phyloP scores from a whole-genome alignment of 495 filamentous ascomycete species.

The Chaetomium cochliodes region DNA sequence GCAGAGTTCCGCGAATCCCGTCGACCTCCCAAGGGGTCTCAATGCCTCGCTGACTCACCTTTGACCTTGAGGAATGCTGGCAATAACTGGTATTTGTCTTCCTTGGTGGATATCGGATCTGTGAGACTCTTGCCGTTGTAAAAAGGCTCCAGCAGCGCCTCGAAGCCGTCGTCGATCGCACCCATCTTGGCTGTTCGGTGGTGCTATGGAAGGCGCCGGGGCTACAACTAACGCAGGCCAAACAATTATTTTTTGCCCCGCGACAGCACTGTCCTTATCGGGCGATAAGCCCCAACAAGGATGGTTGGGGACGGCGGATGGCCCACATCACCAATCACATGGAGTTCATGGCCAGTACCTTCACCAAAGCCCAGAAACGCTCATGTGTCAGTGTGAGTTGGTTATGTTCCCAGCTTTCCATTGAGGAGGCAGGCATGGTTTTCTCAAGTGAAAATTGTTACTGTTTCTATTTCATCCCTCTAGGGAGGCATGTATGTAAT shows the following conservation, averaged over 20 bases:
- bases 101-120: conserved; percentile 85
- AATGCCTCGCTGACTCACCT: conserved; percentile 40
- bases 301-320: conserved; percentile 27
- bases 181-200: conserved; percentile 39
- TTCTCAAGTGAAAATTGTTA: no score
- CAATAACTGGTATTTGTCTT: conserved; percentile 94
- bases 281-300: conserved; percentile 19
- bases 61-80: conserved; percentile 98
- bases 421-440: no score
- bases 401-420: no score
- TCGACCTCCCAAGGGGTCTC: background rate
- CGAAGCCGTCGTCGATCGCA: conserved; percentile 61
- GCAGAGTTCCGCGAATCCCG: background rate
- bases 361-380: no score
- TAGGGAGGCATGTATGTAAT: no score
- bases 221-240: conserved; percentile 4
- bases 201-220: conserved; percentile 22
- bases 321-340: background rate
- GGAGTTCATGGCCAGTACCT: no score
- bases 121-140: conserved; percentile 93
- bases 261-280: conserved; percentile 19
- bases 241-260: conserved; percentile 32
- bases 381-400: no score
- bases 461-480: no score
- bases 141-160: conserved; percentile 88